Percentiles rank a stretch among this genome's conserved stretches.
These are phyloP conservation scores for Arbutus unedo DNA, from an alignment of 148 eudicot species.

Conservation along the genomic window DNA sequence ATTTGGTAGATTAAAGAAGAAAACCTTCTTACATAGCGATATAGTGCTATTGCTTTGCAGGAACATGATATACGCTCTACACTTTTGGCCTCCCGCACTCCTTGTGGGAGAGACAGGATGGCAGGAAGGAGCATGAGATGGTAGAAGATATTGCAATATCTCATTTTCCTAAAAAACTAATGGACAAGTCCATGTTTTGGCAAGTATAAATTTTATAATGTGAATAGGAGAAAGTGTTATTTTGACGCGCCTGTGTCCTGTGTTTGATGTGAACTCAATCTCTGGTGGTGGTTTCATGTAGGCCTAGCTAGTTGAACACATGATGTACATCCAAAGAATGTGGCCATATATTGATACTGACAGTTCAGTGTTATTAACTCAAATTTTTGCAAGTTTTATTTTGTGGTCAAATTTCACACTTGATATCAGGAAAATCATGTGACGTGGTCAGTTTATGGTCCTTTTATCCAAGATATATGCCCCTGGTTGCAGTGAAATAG, in stretches of 20 bases:
- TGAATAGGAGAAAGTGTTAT: not conserved
- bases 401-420: slow-evolving; percentile 5
- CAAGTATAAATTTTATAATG: slow-evolving; percentile 17
- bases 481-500: not conserved
- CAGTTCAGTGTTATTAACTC: not conserved
- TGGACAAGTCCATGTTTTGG: slow-evolving; percentile 31
- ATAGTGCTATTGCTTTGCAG: not conserved
- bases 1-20: not conserved
- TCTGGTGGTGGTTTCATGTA: not conserved
- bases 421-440: slow-evolving; percentile 61
- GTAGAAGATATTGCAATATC: not conserved
- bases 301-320: not conserved
- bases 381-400: slow-evolving; percentile 1
- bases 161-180: not conserved
- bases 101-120: not conserved
- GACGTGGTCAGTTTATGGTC: slow-evolving; percentile 42
- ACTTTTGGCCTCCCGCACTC: not conserved
- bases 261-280: not conserved
- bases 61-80: not conserved
- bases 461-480: not conserved
- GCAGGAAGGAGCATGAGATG: not conserved
- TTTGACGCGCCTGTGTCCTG: not conserved
- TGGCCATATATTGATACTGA: not conserved
- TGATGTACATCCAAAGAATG: too few species aligned
- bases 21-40: not conserved